Evolutionary conservation across 805 yeast species (phyloP).

Genomic region (Yamadazyma scolyti): DNA sequence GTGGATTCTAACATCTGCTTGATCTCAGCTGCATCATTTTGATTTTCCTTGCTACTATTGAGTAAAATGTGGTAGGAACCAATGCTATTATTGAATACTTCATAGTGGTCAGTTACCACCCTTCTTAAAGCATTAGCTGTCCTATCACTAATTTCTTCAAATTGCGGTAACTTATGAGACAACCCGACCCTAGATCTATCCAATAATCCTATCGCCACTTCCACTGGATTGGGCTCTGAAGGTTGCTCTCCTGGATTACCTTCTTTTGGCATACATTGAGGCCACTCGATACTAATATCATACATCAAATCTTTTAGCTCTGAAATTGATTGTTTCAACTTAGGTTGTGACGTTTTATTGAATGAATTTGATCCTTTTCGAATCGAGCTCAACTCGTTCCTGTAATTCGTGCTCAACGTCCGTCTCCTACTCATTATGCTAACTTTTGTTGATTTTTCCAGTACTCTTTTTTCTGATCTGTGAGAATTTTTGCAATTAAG

Average conservation of each 20-base stretch:
- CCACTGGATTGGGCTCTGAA: conserved; percentile 84
- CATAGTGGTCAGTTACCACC: conserved; percentile 79
- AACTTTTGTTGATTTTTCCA: conserved; percentile 3
- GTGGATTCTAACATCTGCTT: conserved; percentile 47
- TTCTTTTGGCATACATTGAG: conserved; percentile 35
- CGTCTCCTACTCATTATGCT: conserved; percentile 7
- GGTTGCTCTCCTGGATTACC: no score
- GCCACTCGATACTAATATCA: conserved; percentile 42
- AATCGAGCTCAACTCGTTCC: not conserved
- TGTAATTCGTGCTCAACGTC: conserved; percentile 4
- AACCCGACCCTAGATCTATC: conserved; percentile 91
- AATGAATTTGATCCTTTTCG: conserved; percentile 1
- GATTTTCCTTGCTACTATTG: conserved; percentile 61
- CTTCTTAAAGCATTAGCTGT: conserved; percentile 56
- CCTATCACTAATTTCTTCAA: conserved; percentile 53
- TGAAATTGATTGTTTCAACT: conserved; percentile 23
- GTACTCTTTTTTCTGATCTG: no score
- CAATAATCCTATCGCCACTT: conserved; percentile 73
- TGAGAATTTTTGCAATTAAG: no score
- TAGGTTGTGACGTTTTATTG: not conserved
- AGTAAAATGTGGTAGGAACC: conserved; percentile 79
- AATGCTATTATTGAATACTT: conserved; percentile 78
- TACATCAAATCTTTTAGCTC: conserved; percentile 34
- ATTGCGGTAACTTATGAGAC: conserved; percentile 69
- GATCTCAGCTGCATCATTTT: conserved; percentile 48